phyloP scores from a whole-genome alignment of 306 rosid species.

The Alnus glutinosa region DNA sequence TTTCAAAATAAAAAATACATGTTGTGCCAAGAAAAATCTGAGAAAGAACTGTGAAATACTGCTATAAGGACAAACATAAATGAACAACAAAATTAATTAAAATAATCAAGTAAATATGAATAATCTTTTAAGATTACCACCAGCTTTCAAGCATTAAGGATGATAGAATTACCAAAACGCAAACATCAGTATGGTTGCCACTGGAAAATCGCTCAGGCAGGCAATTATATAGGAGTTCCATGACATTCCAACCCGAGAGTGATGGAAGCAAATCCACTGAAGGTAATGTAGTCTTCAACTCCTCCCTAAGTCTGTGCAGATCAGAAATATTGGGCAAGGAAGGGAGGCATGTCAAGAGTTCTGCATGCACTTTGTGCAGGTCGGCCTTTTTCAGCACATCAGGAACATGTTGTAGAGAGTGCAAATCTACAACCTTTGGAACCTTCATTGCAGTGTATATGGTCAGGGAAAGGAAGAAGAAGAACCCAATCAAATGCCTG shows the following conservation, averaged over 20 bases:
- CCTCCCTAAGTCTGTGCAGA: conserved; percentile 62
- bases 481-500: conserved; percentile 98
- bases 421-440: conserved; percentile 80
- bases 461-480: conserved; percentile 87
- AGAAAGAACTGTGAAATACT: not conserved
- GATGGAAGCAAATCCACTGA: conserved; percentile 61
- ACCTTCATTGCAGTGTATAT: conserved; percentile 81
- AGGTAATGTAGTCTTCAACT: conserved; percentile 49
- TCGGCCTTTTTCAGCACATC: conserved; percentile 69
- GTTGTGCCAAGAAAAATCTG: not conserved
- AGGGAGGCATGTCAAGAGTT: conserved; percentile 77
- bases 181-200: conserved; percentile 69
- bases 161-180: conserved; percentile 68
- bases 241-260: conserved; percentile 74
- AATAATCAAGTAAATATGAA: not conserved
- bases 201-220: conserved; percentile 80
- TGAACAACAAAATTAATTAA: not conserved
- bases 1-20: not conserved
- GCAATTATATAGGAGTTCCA: conserved; percentile 77
- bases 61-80: not conserved
- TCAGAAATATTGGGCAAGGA: conserved; percentile 65
- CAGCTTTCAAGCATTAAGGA: conserved; percentile 1
- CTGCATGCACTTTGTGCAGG: conserved; percentile 70
- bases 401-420: conserved; percentile 64
- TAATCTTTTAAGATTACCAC: not conserved